Conservation (phyloP, 306 rosid species). For the Lathyrus tuberosus region DNA sequence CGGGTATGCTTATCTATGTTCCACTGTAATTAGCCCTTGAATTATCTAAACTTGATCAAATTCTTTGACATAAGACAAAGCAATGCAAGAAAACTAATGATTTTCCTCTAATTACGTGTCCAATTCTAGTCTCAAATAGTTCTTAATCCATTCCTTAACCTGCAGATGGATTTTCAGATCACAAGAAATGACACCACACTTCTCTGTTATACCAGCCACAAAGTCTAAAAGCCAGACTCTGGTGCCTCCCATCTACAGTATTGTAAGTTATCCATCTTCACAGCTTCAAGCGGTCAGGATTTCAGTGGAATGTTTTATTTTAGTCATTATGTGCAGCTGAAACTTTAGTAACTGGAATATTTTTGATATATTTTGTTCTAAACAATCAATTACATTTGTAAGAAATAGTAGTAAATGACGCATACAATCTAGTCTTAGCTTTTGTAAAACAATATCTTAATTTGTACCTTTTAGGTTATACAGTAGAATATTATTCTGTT, state of each 20-base stretch:
- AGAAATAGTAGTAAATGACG: no score
- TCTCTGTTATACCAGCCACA: constrained; percentile 81
- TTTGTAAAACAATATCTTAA: constrained; percentile 19
- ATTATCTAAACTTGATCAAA: constrained; percentile 18
- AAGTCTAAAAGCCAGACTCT: constrained; percentile 57
- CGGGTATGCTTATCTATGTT: constrained; percentile 61
- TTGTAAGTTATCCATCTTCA: constrained; percentile 58
- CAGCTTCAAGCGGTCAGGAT: constrained; percentile 15
- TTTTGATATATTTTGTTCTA: no score
- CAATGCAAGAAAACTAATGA: background rate
- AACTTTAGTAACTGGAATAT: constrained; percentile 2
- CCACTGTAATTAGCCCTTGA: constrained; percentile 17
- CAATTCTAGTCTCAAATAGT: constrained; percentile 16
- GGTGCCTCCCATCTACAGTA: constrained; percentile 83
- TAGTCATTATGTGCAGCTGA: background rate
- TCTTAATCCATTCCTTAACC: constrained; percentile 28
- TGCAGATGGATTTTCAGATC: constrained; percentile 95
- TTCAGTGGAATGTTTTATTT: constrained; percentile 7
- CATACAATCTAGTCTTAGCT: background rate
- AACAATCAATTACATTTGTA: no score
- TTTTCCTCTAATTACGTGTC: no score
- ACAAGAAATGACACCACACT: constrained; percentile 80
- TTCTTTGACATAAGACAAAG: background rate
- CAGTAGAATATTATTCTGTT: constrained; percentile 2
- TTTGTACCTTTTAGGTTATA: constrained; percentile 8